phyloP scores from a whole-genome alignment of 768 basidiomycete species.

The Mycena capillaripes region DNA sequence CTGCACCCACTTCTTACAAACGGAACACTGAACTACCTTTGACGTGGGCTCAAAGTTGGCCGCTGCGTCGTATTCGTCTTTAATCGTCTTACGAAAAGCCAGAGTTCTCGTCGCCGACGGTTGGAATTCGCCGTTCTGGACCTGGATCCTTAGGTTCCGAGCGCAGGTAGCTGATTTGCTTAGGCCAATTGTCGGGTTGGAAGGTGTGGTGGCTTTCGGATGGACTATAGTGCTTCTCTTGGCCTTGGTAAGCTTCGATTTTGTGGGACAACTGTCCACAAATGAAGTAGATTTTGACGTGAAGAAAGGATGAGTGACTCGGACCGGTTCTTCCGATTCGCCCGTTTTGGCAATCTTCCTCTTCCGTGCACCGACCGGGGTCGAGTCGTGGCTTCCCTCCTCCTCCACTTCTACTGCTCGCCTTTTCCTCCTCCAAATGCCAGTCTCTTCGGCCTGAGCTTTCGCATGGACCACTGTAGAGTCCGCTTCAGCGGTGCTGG shows the following conservation, averaged over 20 bases:
- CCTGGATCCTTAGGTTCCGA: neutral
- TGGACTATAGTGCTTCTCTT: neutral
- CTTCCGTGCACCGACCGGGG: neutral
- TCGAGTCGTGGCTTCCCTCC: neutral
- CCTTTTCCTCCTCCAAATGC: neutral
- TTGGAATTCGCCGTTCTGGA: neutral
- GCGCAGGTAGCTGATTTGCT: neutral
- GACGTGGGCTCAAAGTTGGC: neutral
- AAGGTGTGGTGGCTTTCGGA: neutral
- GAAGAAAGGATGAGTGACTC: neutral
- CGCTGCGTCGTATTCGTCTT: neutral
- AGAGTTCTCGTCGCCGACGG: neutral
- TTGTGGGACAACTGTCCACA: neutral
- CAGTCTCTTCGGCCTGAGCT: too few species aligned
- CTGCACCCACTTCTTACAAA: slow-evolving; percentile 24
- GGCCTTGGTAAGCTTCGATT: neutral
- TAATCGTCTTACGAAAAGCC: neutral
- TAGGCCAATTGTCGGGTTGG: neutral
- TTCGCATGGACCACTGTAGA: too few species aligned
- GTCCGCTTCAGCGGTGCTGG: neutral
- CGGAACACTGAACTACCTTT: slow-evolving; percentile 23
- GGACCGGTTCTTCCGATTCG: neutral
- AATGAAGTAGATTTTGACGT: neutral
- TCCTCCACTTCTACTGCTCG: neutral
- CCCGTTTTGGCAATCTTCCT: neutral